These are phyloP conservation scores for Globisporangium iwayamae DNA, from an alignment of 352 stramenopile genomes.

Conservation along the genomic window DNA sequence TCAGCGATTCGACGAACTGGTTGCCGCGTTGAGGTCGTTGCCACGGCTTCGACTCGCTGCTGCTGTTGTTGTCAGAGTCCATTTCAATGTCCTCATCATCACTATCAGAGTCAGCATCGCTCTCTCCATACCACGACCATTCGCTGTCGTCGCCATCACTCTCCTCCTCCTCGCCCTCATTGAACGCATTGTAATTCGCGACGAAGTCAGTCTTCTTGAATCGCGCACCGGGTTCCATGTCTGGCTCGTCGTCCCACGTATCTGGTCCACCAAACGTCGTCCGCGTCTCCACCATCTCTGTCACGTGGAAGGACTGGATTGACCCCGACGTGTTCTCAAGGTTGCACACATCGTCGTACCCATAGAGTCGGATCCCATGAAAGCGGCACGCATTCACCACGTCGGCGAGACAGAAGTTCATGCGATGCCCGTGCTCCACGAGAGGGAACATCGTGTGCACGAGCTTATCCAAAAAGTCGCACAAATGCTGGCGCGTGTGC, in stretches of 20 bases:
- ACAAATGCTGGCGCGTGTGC: slow-evolving; percentile 40
- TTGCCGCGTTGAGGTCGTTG: slow-evolving; percentile 24
- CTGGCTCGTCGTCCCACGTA: slow-evolving; percentile 37
- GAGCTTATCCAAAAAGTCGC: slow-evolving; percentile 57
- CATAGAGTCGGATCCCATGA: slow-evolving; percentile 72
- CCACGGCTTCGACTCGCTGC: slow-evolving; percentile 18
- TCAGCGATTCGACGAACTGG: slow-evolving; percentile 42
- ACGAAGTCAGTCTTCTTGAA: slow-evolving; percentile 67
- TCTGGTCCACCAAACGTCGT: slow-evolving; percentile 22
- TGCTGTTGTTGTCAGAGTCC: slow-evolving; percentile 8
- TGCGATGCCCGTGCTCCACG: slow-evolving; percentile 40
- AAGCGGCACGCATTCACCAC: slow-evolving; percentile 60
- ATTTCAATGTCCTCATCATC: slow-evolving; percentile 23
- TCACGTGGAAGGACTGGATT: slow-evolving; percentile 51
- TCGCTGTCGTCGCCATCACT: slow-evolving; percentile 44
- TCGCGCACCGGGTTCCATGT: slow-evolving; percentile 43
- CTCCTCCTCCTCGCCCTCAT: slow-evolving; percentile 37
- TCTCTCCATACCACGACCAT: slow-evolving; percentile 60
- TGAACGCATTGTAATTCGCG: slow-evolving; percentile 45
- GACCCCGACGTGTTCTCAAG: slow-evolving; percentile 22
- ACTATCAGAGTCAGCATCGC: slow-evolving; percentile 47
- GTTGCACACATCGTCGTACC: slow-evolving; percentile 74
- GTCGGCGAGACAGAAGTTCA: slow-evolving; percentile 53
- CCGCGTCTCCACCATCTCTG: slow-evolving; percentile 59
- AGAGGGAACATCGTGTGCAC: slow-evolving; percentile 44